Evolutionary conservation across 192 early-diverging fungal genomes (phyloP), one percentile per base, ranked within the genome.

Genomic region (Lobosporangium transversale): DNA sequence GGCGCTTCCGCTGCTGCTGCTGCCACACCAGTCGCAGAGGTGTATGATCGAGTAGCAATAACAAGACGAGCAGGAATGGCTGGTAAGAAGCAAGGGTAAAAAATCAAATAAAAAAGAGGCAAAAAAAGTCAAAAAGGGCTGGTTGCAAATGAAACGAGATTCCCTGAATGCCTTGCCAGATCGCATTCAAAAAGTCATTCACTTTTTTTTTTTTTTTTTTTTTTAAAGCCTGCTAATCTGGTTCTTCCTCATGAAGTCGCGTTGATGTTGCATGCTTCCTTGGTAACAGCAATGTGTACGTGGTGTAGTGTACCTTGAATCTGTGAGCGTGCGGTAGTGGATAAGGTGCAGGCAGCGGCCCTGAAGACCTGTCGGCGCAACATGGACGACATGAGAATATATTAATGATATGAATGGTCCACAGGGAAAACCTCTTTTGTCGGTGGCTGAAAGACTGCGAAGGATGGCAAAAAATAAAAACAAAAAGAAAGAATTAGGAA

Each of bases 281-380:
- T n/a, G n/a, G n/a, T n/a, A n/a, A n/a, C n/a, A n/a, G n/a, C n/a
- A n/a, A n/a, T n/a, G n/a, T n/a, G n/a, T n/a, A n/a, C n/a, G n/a
- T n/a, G 37, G 37, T 40, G 8, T 40, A 14, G 37, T 42, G 56
- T 53, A 68, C 66, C 66, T 68, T 68, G 66, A 59, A 68, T 68
- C 66, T 68, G 66, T 9, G 37, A 31, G 44, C 66, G 66, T n/a
- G 66, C 27, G 27, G 24, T 31, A 40, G 56, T 44, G 18, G 62
- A 51, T 27, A 74, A 35, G 7, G 70, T 59, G 23, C 62, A 37
- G 29, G 50, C 59, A 53, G 61, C 55, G 70, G 62, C 57, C 42
- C 57, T 64, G 50, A 74, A 47, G 50, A 63, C 57, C 50, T 74
- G 70, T 74, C 55, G 64, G 47, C 62, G 62, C 40, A 64, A 40